Evolutionary conservation across 1,284 basidiomycete species (phyloP).

Genomic region (Xanthoconium separans): DNA sequence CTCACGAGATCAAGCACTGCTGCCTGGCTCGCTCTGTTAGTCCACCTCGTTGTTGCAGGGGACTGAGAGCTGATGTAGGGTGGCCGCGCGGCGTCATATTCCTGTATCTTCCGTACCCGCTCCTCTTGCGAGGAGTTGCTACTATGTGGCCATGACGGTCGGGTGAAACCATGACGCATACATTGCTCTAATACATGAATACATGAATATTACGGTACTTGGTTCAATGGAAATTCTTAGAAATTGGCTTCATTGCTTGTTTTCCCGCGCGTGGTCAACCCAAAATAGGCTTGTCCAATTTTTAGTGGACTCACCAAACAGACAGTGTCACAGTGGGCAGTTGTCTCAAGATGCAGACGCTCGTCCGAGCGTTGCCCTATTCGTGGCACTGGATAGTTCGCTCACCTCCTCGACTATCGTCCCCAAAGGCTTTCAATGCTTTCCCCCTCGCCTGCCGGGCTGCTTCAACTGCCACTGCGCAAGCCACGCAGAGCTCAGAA

Average conservation of each 20-base stretch:
- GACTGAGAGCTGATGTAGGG: conserved; percentile 40
- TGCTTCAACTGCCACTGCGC: conserved; percentile 31
- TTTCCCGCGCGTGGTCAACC: too few species aligned
- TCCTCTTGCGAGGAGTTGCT: conserved; percentile 40
- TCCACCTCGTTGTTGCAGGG: conserved; percentile 42
- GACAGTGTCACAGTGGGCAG: too few species aligned
- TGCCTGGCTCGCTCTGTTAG: conserved; percentile 37
- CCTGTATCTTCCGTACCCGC: conserved; percentile 68
- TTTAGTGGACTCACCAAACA: neutral
- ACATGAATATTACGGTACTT: too few species aligned
- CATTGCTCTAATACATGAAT: conserved; percentile 31
- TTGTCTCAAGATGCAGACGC: conserved; percentile 25
- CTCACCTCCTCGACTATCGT: conserved; percentile 11
- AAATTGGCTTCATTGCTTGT: too few species aligned
- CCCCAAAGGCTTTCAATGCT: neutral
- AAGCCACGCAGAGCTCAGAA: conserved; percentile 7
- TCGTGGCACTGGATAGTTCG: conserved; percentile 28
- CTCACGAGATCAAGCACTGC: conserved; percentile 65
- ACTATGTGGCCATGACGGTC: conserved; percentile 78
- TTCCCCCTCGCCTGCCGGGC: conserved; percentile 14
- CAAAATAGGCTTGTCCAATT: too few species aligned
- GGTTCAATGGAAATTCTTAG: too few species aligned
- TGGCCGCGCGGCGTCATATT: conserved; percentile 65
- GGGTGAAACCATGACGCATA: conserved; percentile 76
- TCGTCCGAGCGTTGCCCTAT: conserved; percentile 23